Evolutionary conservation across 805 yeast species (phyloP).

Genomic region (Kluyveromyces starmeri): DNA sequence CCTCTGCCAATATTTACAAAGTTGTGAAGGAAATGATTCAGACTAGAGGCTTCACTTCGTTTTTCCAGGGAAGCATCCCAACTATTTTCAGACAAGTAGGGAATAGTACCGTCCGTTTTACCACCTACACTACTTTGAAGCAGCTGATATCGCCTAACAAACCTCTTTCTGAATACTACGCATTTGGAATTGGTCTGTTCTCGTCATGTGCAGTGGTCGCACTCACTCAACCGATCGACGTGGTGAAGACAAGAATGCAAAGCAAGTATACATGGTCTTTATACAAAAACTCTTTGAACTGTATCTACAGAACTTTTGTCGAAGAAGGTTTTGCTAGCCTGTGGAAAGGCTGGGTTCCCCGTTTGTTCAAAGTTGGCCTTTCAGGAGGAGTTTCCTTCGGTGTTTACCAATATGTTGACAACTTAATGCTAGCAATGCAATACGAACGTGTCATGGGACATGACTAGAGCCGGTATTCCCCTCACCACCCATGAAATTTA

Average conservation of each 20-base stretch:
- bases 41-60: constrained; percentile 68
- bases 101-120: constrained; percentile 74
- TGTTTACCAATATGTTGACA: constrained; percentile 51
- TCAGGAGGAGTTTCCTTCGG: constrained; percentile 64
- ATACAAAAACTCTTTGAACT: constrained; percentile 54
- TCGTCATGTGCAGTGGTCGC: constrained; percentile 69
- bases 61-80: constrained; percentile 74
- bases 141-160: constrained; percentile 48
- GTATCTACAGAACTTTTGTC: constrained; percentile 41
- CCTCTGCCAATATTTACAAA: constrained; percentile 44
- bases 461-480: constrained; percentile 1
- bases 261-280: constrained; percentile 52
- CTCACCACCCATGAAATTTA: too few species aligned
- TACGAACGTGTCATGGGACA: constrained; percentile 13
- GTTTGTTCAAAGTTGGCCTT: constrained; percentile 60
- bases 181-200: constrained; percentile 42
- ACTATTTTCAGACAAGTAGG: constrained; percentile 73
- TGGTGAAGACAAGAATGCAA: constrained; percentile 80
- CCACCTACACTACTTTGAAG: constrained; percentile 69
- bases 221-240: constrained; percentile 82
- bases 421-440: constrained; percentile 17
- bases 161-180: constrained; percentile 30
- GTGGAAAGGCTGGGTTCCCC: constrained; percentile 56
- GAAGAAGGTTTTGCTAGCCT: constrained; percentile 38
- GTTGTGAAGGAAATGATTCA: constrained; percentile 58